Conservation (phyloP, 169 alveolate genomes). For the Cryptosporidium parvum region DNA sequence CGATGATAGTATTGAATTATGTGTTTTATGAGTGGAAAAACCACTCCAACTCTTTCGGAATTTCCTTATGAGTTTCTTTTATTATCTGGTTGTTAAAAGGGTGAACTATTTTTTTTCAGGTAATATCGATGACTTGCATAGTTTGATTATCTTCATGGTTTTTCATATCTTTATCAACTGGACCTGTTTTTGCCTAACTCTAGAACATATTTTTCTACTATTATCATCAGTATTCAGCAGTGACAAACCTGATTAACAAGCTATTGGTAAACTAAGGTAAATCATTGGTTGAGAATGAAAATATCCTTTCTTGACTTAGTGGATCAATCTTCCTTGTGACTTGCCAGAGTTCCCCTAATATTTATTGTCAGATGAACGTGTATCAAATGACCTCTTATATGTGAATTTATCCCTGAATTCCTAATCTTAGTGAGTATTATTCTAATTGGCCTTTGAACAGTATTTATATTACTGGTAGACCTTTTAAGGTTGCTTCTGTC, state of each 20-base stretch:
- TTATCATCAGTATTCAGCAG: slow-evolving; percentile 32
- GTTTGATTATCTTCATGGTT: slow-evolving; percentile 5
- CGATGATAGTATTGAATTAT: slow-evolving; percentile 25
- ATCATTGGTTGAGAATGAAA: slow-evolving; percentile 2
- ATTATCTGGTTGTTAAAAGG: neutral
- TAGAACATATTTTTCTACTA: slow-evolving; percentile 28
- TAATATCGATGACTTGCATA: slow-evolving; percentile 1
- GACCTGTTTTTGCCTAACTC: slow-evolving; percentile 11
- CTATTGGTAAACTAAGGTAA: neutral
- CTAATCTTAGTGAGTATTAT: neutral
- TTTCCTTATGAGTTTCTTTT: neutral
- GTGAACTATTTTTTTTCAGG: neutral
- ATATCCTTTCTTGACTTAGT: neutral
- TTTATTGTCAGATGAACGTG: neutral
- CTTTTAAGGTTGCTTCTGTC: neutral
- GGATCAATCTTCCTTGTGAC: slow-evolving; percentile 15
- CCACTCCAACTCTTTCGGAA: slow-evolving; percentile 12
- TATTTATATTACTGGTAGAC: neutral
- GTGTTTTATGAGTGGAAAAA: slow-evolving; percentile 17
- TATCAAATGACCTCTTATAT: neutral
- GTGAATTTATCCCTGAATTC: slow-evolving; percentile 8
- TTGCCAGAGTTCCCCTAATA: neutral
- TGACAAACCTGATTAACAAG: slow-evolving; percentile 1
- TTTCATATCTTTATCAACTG: neutral
- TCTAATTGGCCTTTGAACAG: neutral